These are phyloP conservation scores for Curvularia verruculosa DNA, from an alignment of 2,329 filamentous ascomycete species.

Conservation along the genomic window DNA sequence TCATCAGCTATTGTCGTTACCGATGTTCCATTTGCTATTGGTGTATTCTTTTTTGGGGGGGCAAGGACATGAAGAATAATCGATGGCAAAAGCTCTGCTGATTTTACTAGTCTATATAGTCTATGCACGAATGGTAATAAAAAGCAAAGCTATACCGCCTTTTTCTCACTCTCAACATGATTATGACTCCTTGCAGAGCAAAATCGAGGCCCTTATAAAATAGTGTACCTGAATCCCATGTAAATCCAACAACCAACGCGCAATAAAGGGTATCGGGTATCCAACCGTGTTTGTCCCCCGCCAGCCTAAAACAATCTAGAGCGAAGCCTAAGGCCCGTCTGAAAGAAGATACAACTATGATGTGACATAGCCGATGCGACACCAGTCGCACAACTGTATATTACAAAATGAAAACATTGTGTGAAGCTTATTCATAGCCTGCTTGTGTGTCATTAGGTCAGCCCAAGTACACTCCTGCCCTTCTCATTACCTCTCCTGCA, in stretches of 20 bases:
- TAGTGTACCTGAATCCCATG: not conserved
- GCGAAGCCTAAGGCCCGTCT: not conserved
- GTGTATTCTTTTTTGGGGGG: not conserved
- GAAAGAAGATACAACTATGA: not conserved
- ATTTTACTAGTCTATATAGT: not conserved
- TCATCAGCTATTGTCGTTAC: too few species aligned
- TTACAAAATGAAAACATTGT: not conserved
- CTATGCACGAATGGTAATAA: not conserved
- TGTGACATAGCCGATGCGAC: not conserved
- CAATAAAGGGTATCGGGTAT: not conserved
- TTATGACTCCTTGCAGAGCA: not conserved
- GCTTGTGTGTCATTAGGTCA: conserved; percentile 13
- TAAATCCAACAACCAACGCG: not conserved
- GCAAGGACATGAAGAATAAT: not conserved
- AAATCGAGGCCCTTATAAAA: not conserved
- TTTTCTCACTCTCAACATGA: not conserved
- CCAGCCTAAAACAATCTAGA: not conserved
- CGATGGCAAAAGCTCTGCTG: too few species aligned
- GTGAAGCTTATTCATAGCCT: not conserved
- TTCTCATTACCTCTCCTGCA: conserved; percentile 29
- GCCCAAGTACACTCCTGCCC: conserved; percentile 28
- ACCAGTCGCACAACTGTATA: not conserved
- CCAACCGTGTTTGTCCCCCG: not conserved
- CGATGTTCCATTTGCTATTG: not conserved
- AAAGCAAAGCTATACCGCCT: not conserved